Percentiles rank a stretch among this genome's conserved stretches.
Conservation (phyloP, 116 monocot genomes). For the Posidonia oceanica region DNA sequence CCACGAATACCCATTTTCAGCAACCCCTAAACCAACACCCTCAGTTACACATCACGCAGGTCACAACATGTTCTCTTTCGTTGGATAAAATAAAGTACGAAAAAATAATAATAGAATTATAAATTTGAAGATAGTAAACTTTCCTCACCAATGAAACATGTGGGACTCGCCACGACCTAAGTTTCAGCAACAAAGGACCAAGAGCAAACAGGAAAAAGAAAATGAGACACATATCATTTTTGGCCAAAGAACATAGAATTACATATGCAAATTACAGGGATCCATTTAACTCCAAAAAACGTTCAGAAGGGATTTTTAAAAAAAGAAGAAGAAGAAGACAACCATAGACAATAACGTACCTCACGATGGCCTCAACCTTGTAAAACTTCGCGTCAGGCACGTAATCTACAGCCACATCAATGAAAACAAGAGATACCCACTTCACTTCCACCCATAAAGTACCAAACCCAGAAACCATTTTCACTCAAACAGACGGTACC, state of each 20-base stretch:
- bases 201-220: neutral
- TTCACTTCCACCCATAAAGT: too few species aligned
- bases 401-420: conserved; percentile 23
- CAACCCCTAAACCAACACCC: conserved; percentile 31
- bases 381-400: conserved; percentile 49
- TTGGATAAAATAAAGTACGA: too few species aligned
- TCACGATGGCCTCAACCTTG: conserved; percentile 74
- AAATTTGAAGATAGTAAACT: neutral
- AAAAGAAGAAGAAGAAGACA: neutral
- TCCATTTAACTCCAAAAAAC: neutral
- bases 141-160: conserved; percentile 65
- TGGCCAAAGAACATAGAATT: too few species aligned
- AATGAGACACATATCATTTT: neutral
- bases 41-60: too few species aligned
- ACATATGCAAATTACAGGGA: too few species aligned
- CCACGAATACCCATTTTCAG: conserved; percentile 77
- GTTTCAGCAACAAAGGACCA: neutral
- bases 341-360: conserved; percentile 18
- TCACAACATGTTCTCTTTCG: too few species aligned
- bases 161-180: conserved; percentile 63
- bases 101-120: neutral
- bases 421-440: too few species aligned
- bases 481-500: neutral
- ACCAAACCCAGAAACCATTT: too few species aligned
- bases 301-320: too few species aligned